Evolutionary conservation across 768 basidiomycete genomes (phyloP), one percentile per base, ranked within the genome.

Genomic region (Amanita fuliginea): DNA sequence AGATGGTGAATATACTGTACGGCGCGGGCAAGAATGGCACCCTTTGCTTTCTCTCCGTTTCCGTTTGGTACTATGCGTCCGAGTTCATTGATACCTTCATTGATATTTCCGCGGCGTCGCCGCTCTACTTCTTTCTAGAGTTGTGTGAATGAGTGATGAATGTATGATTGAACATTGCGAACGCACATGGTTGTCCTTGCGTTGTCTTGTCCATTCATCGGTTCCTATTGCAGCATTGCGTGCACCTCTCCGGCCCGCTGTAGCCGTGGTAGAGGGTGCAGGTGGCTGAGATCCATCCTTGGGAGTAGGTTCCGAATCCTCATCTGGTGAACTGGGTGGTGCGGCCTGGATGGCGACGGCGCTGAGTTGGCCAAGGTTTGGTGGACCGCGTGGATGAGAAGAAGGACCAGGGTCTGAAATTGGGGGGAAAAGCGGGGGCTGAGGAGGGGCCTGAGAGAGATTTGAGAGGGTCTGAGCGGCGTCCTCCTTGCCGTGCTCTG

Each of bases 71-170:
- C 83, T 56, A 94, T 87, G 0, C 83, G 78, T 0, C 86, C 85
- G 13, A 98, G 81, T 57, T 88, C 86, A 59, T 87, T 91, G 69
- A 99, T 96, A 0, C 94, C 94, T 54, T 94, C 87, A 66, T 95
- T 96, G 67, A 99, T 97, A 56, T 92, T 92, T 14, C 93, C 93
- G 42, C 95, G 76, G 47, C 95, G 83, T 33, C 91, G 80, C 47
- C 95, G 86, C 64, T 99, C 95, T 10, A 98, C 93, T 69, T 97
- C 93, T 89, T 97, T 97, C 94, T 97, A 68, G 46, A 55, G 46
- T 21, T n/a, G 11, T 26, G 16, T 11, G 52, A 30, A 24, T 44
- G 6, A 18, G 7, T 10, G 16, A 11, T 13, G 10, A 39, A 18
- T 4, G 16, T 1, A 33, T 9, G 14, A 14, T 22, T 55, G n/a